Base-by-base conservation (phyloP, 331 rosid species). In the Cydonia oblonga region DNA sequence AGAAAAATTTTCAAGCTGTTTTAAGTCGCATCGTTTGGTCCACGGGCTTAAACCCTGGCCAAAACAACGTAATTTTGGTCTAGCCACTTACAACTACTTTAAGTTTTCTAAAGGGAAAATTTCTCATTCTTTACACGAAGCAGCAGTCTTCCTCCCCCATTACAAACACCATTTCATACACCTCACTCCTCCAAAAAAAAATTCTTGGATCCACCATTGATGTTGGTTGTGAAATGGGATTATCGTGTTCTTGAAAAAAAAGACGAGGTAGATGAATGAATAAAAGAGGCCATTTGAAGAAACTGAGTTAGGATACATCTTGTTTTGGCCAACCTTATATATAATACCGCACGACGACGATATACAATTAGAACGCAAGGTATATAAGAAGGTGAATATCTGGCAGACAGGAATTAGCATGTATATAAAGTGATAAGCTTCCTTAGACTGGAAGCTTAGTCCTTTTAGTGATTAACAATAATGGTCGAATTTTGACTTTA, bases 361-460 rank as follows among this genome's bases (percentile, higher is more conserved):
- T 49, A 49, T 2, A 49, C 54, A 49, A 49, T 49, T 49, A 49
- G 8, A 49, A 49, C 20, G 54, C 42, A 38, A 9, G 42, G 42
- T 38, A 38, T 38, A 9, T 38, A 38, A 38, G 42, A 38, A 38
- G 42, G 4, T 49, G 20, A 7, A 49, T 18, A 18, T 49, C 54
- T 49, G 16, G 20, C 54, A 2, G 54, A 49, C 4, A 49, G 54
- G 42, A 49, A 49, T 49, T 49, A 49, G 54, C 54, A 6, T 49
- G 6, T 49, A 49, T 49, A 5, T 49, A 6, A 49, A 49, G 20
- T 16, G 20, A 49, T 49, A 49, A 16, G 20, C 20, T 16, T 72
- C 28, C 76, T 72, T 72, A 60, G 68, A 72, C 46, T 26, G 28
- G 76, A 72, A 56, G 74, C 49, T 53, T 12, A 57, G 61, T 23